A percentile compares a stretch with the other conserved stretches of the same genome.
Conservation (phyloP, 2,329 filamentous ascomycete genomes). For the Parastagonospora avenae region DNA sequence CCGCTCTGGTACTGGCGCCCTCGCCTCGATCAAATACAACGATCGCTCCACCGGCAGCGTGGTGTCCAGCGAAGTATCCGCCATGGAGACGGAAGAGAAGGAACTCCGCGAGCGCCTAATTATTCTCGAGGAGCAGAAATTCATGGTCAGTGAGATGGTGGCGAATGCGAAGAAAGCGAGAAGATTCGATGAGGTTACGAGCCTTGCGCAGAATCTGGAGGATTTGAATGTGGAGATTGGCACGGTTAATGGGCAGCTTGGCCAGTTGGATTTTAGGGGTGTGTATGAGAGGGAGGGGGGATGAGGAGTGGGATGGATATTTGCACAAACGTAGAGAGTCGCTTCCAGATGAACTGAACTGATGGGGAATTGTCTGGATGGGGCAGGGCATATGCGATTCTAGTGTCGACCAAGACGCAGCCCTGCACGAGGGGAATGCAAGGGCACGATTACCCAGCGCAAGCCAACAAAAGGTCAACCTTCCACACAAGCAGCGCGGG, state of each 20-base stretch:
- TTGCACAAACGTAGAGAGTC: too few relatives aligned
- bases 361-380: too few relatives aligned
- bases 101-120: slow-evolving; percentile 78
- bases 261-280: slow-evolving; percentile 67
- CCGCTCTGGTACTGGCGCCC: slow-evolving; percentile 49
- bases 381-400: too few relatives aligned
- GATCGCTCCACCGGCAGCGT: slow-evolving; percentile 59
- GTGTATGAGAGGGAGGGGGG: slow-evolving; percentile 48
- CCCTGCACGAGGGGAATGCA: too few relatives aligned
- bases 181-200: slow-evolving; percentile 85
- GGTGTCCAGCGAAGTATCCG: slow-evolving; percentile 63
- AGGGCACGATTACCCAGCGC: too few relatives aligned
- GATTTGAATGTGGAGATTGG: slow-evolving; percentile 82
- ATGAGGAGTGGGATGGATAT: too few relatives aligned
- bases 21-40: slow-evolving; percentile 66
- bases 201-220: slow-evolving; percentile 77
- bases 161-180: slow-evolving; percentile 74
- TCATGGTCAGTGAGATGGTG: slow-evolving; percentile 87
- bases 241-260: slow-evolving; percentile 67
- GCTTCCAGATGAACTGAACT: too few relatives aligned
- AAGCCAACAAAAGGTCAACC: too few relatives aligned
- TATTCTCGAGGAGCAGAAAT: slow-evolving; percentile 88
- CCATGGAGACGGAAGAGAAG: slow-evolving; percentile 82
- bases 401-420: too few relatives aligned
- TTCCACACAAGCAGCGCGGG: too few relatives aligned